Conservation (phyloP, 164 flowering plant species). For the Aristolochia californica region DNA sequence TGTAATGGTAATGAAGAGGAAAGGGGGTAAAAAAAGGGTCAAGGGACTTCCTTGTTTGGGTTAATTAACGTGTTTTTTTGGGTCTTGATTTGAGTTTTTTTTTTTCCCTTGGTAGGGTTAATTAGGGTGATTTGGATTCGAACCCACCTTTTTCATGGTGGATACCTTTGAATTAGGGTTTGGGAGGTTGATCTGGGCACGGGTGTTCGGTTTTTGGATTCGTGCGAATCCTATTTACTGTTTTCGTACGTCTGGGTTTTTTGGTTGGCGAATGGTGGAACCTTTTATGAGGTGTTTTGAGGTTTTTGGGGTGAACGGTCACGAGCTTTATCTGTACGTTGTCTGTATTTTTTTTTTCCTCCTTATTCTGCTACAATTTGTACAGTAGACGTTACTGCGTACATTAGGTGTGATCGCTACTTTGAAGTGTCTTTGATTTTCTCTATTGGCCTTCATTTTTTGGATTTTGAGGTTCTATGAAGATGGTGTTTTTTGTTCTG, state of each 20-base stretch:
- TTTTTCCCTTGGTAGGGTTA: not conserved
- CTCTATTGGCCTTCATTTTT: too few relatives aligned
- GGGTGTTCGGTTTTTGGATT: not conserved
- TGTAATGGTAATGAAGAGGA: not conserved
- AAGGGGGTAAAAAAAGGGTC: not conserved
- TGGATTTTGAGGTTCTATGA: too few relatives aligned
- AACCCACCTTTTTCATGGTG: not conserved
- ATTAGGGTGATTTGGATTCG: not conserved
- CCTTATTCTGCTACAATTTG: not conserved
- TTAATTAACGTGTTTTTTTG: not conserved
- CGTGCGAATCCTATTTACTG: not conserved
- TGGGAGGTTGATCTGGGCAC: not conserved
- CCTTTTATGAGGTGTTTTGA: not conserved
- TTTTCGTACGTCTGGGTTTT: not conserved
- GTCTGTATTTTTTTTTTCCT: not conserved
- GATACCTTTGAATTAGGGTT: not conserved
- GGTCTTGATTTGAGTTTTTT: slow-evolving; percentile 1
- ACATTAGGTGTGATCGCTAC: too few relatives aligned
- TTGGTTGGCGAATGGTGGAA: not conserved
- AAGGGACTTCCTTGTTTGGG: not conserved
- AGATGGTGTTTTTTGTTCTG: too few relatives aligned
- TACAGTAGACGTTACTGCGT: not conserved
- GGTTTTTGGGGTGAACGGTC: not conserved
- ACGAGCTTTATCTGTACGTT: not conserved
- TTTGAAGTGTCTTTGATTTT: too few relatives aligned